A percentile compares a stretch with the other conserved stretches of the same genome.
Evolutionary conservation across 2,329 filamentous ascomycete species (phyloP).

Genomic region (Epichloe gansuensis): DNA sequence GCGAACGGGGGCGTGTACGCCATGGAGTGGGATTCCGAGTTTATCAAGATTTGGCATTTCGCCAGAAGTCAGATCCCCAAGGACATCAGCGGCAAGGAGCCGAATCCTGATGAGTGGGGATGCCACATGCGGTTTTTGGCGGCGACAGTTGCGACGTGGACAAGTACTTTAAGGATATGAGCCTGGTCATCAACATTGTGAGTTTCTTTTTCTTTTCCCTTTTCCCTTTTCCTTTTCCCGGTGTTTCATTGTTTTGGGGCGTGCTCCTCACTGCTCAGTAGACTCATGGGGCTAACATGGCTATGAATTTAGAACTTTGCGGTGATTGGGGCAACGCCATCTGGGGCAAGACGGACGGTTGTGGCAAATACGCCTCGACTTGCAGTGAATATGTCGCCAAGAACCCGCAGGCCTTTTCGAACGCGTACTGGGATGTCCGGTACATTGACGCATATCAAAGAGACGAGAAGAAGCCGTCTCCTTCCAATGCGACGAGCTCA

Average conservation of each 20-base stretch:
- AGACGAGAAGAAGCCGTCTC: conserved; percentile 1
- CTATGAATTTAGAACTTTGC: conserved; percentile 44
- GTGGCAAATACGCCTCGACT: conserved; percentile 27
- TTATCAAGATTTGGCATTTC: conserved; percentile 70
- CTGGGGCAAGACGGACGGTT: conserved; percentile 29
- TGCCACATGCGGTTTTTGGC: conserved; percentile 58
- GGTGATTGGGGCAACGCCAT: conserved; percentile 55
- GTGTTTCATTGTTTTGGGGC: neutral
- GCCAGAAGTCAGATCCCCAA: conserved; percentile 49
- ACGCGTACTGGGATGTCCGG: conserved; percentile 40
- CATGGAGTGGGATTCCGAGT: conserved; percentile 55
- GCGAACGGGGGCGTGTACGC: conserved; percentile 57
- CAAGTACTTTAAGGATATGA: conserved; percentile 53
- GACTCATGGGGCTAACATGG: neutral
- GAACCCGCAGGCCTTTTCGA: conserved; percentile 30
- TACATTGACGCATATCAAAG: conserved; percentile 37
- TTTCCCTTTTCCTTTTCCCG: neutral
- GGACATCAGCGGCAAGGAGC: conserved; percentile 48
- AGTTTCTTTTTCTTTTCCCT: conserved; percentile 5
- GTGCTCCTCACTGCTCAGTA: neutral
- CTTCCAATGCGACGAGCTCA: neutral
- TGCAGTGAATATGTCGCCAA: conserved; percentile 34
- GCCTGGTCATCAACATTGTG: conserved; percentile 59
- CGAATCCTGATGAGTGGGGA: conserved; percentile 56
- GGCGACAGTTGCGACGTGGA: conserved; percentile 51